These are phyloP conservation scores for Suhomyces terraborum DNA, from an alignment of 1,139 yeast species.

Conservation along the genomic window DNA sequence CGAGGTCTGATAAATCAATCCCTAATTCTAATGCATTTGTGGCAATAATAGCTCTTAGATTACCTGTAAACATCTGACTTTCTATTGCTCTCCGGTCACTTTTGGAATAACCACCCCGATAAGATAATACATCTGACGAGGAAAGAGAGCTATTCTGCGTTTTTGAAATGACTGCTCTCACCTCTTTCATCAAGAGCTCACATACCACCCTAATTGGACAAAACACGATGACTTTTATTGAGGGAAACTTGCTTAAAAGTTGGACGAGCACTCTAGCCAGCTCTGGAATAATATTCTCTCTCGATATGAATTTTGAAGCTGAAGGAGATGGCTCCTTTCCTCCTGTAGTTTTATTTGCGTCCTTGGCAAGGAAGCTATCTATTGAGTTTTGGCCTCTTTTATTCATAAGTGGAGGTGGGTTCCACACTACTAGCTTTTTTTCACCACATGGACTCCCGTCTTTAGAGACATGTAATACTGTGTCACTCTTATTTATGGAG, in stretches of 20 bases:
- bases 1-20: constrained; percentile 88
- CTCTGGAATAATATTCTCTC: constrained; percentile 73
- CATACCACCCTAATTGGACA: constrained; percentile 86
- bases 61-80: constrained; percentile 84
- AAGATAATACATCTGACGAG: constrained; percentile 74
- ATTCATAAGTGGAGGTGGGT: constrained; percentile 69
- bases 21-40: constrained; percentile 96
- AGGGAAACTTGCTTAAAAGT: constrained; percentile 55
- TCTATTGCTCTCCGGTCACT: constrained; percentile 85
- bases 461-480: constrained; percentile 54
- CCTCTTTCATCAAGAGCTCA: constrained; percentile 83
- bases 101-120: constrained; percentile 92
- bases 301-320: constrained; percentile 32
- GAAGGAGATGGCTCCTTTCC: not conserved
- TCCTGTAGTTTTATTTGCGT: not conserved
- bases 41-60: constrained; percentile 81
- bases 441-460: constrained; percentile 92
- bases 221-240: constrained; percentile 75
- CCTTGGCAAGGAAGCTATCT: not conserved
- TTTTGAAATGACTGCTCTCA: constrained; percentile 43
- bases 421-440: constrained; percentile 78
- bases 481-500: constrained; percentile 51
- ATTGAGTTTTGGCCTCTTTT: constrained; percentile 42
- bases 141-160: constrained; percentile 43
- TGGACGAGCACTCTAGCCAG: constrained; percentile 73